Base-by-base conservation (phyloP, 2,329 filamentous ascomycete genomes). In the Colletotrichum tropicale region DNA sequence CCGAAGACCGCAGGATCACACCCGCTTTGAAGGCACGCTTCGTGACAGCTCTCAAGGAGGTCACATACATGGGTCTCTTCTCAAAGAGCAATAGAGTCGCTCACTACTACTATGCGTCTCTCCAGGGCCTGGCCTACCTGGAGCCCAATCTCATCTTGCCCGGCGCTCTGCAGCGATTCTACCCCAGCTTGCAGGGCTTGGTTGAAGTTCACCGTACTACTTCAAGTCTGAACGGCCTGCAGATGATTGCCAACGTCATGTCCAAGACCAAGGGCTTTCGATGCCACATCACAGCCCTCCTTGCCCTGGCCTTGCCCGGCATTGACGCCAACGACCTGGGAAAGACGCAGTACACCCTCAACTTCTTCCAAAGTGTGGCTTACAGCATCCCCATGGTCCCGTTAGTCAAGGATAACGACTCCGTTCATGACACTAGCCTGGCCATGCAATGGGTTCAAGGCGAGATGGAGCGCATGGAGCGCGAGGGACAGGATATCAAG, bases 1-100 rank as follows among this genome's bases (percentile, higher is more conserved):
- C 96, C 0, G 86, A 90, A 52, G 95, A 96, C 66, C 92, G 97
- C 70, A 93, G 89, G 79, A 93, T 99, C 78, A 97, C 93, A 77
- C 91, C 92, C 36, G 92, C 92, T n/a, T 84, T 99, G 78, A 98
- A 96, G 87, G 92, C 90, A 81, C 93, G 97, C 61, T 98, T 99
- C 82, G 97, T 99, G 34, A 87, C 96, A 48, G 95, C 95, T 77
- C 87, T 99, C 77, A 93, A 94, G 78, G 97, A 99, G 78, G 96
- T 98, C 64, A 95, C 96, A 6, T 99, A 98, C 84, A 98, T 99
- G 96, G 97, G 97, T 32, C 94, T 99, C 66, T 99, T 98, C 84
- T 95, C 96, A 70, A 99, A 99, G 89, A 98, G 96, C 83, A 93
- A 93, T 73, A 96, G 96, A 66, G 94, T 97, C 5, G 96, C 98